A percentile compares a stretch with the other conserved stretches of the same genome.
These are phyloP conservation scores for Leishmania martiniquensis DNA, from an alignment of 208 protist genomes.

Conservation along the genomic window DNA sequence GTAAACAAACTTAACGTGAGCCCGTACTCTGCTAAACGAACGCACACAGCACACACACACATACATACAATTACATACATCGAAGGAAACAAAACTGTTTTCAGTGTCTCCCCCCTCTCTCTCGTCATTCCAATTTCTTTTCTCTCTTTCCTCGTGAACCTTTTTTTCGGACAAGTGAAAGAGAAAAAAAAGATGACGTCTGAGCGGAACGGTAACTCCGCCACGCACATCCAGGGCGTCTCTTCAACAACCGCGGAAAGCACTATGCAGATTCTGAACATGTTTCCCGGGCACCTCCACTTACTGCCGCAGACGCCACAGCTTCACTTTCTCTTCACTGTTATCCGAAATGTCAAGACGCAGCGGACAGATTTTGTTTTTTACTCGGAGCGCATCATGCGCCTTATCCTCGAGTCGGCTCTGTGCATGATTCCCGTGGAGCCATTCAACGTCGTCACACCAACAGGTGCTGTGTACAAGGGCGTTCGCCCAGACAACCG, in stretches of 20 bases:
- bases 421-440: conserved; percentile 88
- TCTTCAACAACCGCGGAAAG: conserved; percentile 31
- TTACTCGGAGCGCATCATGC: conserved; percentile 96
- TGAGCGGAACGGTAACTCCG: conserved; percentile 7
- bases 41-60: background rate
- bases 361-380: conserved; percentile 96
- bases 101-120: background rate
- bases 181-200: background rate
- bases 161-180: no score
- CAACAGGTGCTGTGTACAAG: conserved; percentile 83
- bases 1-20: background rate
- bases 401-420: conserved; percentile 93
- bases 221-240: conserved; percentile 33
- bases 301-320: conserved; percentile 88
- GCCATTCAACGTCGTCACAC: conserved; percentile 90
- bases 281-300: conserved; percentile 67
- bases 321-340: conserved; percentile 94
- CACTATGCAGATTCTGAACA: conserved; percentile 61
- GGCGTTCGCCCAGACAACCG: conserved; percentile 71
- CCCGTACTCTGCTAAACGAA: no score
- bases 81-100: background rate
- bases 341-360: conserved; percentile 94
- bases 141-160: background rate
- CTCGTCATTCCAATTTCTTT: background rate
- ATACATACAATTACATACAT: background rate